These are phyloP conservation scores for Blastobotrys parvus DNA, from an alignment of 805 yeast species.

Conservation along the genomic window DNA sequence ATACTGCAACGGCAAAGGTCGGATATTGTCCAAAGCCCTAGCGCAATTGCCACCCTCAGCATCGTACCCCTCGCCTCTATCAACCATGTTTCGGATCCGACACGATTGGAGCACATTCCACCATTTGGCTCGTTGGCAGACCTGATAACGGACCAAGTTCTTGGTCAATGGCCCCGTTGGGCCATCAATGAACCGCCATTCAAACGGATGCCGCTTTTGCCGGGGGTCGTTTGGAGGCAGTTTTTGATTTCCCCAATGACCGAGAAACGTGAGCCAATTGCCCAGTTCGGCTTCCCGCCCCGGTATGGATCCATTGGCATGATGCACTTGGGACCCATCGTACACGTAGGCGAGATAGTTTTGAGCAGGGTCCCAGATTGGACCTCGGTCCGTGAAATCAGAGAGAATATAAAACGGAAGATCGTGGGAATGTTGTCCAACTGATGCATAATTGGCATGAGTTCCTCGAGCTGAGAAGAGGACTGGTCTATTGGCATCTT, in stretches of 20 bases:
- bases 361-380: conserved; percentile 86
- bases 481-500: conserved; percentile 49
- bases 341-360: conserved; percentile 77
- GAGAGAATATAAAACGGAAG: conserved; percentile 83
- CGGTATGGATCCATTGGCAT: conserved; percentile 32
- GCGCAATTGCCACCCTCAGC: conserved; percentile 85
- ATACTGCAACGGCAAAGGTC: conserved; percentile 43
- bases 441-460: conserved; percentile 94
- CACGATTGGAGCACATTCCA: conserved; percentile 86
- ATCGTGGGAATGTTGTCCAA: conserved; percentile 94
- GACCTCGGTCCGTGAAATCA: conserved; percentile 93
- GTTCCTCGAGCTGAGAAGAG: conserved; percentile 92
- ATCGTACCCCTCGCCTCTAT: conserved; percentile 84
- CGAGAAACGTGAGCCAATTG: conserved; percentile 71
- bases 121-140: conserved; percentile 86
- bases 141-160: conserved; percentile 55
- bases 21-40: conserved; percentile 43
- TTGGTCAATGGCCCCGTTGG: conserved; percentile 86
- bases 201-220: conserved; percentile 81
- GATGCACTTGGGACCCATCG: conserved; percentile 47
- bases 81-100: conserved; percentile 61
- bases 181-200: conserved; percentile 86
- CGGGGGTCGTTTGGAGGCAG: conserved; percentile 61
- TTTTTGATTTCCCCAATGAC: conserved; percentile 87
- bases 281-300: conserved; percentile 50